A percentile compares a stretch with the other conserved stretches of the same genome.
Conservation (phyloP, 179 eudicot genomes). For the Silene noctiflora region DNA sequence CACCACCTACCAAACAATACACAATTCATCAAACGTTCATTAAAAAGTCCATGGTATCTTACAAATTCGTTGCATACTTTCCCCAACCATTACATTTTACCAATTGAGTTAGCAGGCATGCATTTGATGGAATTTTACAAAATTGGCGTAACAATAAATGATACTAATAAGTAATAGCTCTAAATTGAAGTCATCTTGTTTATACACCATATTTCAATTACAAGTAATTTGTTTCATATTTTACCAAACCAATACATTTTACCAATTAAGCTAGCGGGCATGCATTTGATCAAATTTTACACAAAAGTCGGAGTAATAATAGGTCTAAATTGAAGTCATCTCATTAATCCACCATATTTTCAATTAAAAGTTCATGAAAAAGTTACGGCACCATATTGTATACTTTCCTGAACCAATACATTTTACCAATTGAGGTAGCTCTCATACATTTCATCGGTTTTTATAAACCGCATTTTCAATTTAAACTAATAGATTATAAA, state of each 20-base stretch:
- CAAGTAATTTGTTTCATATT: too few species aligned
- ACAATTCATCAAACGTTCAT: not conserved
- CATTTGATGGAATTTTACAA: too few species aligned
- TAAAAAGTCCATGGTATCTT: not conserved
- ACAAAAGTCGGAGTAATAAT: too few species aligned
- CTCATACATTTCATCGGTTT: not conserved
- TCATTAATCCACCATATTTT: too few species aligned
- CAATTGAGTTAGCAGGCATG: not conserved
- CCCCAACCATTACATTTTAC: too few species aligned
- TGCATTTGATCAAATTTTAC: not conserved
- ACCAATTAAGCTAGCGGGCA: not conserved
- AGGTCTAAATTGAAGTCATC: too few species aligned
- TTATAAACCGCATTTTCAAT: not conserved
- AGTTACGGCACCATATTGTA: too few species aligned
- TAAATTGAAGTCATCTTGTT: not conserved
- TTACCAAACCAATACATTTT: not conserved
- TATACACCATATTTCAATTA: not conserved
- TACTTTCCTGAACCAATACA: not conserved
- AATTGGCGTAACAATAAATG: too few species aligned
- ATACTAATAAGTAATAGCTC: too few species aligned
- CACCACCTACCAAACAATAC: conserved; percentile 18
- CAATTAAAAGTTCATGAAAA: too few species aligned
- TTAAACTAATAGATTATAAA: not conserved
- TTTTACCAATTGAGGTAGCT: not conserved
- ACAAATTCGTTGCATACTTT: not conserved